phyloP scores from a whole-genome alignment of 805 yeast genomes.

The Sporopachydermia quercuum region DNA sequence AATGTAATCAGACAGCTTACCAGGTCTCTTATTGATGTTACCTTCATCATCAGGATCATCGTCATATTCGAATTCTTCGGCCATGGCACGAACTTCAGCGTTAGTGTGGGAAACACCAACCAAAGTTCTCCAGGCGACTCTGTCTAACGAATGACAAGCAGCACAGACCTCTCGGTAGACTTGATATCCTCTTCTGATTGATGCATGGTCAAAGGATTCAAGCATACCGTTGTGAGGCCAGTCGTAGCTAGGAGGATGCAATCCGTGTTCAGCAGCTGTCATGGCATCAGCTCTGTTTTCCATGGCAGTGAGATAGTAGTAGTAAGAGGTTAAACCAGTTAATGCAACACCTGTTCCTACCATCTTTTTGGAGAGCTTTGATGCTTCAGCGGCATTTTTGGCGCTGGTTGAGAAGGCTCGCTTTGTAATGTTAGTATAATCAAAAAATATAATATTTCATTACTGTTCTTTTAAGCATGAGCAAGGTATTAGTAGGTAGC shows the following conservation, averaged over 20 bases:
- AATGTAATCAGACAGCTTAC: conserved; percentile 89
- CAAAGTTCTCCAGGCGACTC: conserved; percentile 96
- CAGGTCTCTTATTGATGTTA: conserved; percentile 94
- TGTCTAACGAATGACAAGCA: conserved; percentile 92
- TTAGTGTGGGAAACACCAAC: conserved; percentile 94
- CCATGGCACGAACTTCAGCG: conserved; percentile 80
- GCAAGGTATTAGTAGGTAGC: neutral
- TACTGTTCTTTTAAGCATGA: neutral
- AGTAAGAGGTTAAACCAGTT: conserved; percentile 70
- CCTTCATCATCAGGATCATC: conserved; percentile 96
- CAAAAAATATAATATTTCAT: neutral
- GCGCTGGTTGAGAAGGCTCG: neutral
- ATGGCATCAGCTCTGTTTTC: conserved; percentile 74
- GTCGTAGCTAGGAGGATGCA: conserved; percentile 83
- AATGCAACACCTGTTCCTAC: conserved; percentile 43
- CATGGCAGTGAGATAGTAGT: conserved; percentile 67
- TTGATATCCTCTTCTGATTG: conserved; percentile 97
- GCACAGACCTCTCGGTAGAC: conserved; percentile 99
- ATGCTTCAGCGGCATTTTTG: conserved; percentile 13
- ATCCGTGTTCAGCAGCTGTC: conserved; percentile 98
- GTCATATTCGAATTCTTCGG: conserved; percentile 94
- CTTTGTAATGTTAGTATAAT: neutral
- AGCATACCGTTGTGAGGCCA: conserved; percentile 95
- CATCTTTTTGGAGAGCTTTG: conserved; percentile 23
- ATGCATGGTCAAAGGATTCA: conserved; percentile 75